Evolutionary conservation across 257 asterid genomes (phyloP).

Genomic region (Solanum chiquidenum): DNA sequence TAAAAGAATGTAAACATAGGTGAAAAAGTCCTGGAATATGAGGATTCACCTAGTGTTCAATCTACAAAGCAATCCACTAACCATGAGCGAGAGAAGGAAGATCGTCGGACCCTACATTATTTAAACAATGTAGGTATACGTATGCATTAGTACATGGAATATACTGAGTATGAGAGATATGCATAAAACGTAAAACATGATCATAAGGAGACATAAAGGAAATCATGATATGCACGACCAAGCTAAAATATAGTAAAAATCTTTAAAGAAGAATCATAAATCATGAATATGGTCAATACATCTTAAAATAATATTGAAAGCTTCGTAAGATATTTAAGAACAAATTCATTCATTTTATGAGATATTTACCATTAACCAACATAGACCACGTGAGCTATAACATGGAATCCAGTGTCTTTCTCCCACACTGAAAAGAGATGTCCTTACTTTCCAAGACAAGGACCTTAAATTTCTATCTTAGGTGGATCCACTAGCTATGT

Average conservation of each 20-base stretch:
- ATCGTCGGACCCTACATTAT: neutral
- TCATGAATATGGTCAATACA: neutral
- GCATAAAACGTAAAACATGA: neutral
- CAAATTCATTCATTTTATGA: neutral
- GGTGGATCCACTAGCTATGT: neutral
- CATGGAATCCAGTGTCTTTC: neutral
- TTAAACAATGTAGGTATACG: neutral
- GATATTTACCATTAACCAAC: neutral
- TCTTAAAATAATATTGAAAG: neutral
- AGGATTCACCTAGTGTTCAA: neutral
- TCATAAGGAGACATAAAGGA: neutral
- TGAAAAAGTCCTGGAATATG: neutral
- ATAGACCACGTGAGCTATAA: neutral
- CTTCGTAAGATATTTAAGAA: neutral
- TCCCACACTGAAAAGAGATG: neutral
- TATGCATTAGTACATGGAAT: neutral
- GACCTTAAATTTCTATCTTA: neutral
- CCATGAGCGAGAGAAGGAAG: neutral
- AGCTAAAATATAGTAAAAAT: neutral
- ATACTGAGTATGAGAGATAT: neutral
- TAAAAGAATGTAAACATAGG: neutral
- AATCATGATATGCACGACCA: neutral
- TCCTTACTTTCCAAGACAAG: neutral
- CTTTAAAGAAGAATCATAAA: neutral
- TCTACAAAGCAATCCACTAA: neutral